A percentile compares a stretch with the other conserved stretches of the same genome.
Conservation (phyloP, 2,329 filamentous ascomycete species). For the Arthrobotrys iridis region DNA sequence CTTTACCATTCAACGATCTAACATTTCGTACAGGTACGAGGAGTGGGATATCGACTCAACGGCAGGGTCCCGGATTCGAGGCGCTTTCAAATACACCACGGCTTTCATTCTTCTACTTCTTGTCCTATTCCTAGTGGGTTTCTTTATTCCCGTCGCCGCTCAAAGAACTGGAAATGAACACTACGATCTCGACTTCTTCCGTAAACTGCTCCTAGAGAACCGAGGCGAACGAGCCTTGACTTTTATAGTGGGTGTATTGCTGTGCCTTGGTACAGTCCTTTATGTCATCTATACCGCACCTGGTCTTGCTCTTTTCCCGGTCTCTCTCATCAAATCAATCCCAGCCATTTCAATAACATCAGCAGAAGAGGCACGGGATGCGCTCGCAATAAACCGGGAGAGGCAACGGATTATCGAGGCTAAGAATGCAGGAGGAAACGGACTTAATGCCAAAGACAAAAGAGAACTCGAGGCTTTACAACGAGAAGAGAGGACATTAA, state of each 20-base stretch:
- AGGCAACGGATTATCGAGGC: slow-evolving; percentile 90
- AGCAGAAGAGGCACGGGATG: slow-evolving; percentile 69
- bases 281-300: slow-evolving; percentile 90
- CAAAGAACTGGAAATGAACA: slow-evolving; percentile 70
- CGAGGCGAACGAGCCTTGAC: slow-evolving; percentile 91
- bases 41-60: slow-evolving; percentile 86
- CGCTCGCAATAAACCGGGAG: slow-evolving; percentile 84
- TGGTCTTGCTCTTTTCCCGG: slow-evolving; percentile 86
- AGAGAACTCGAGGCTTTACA: slow-evolving; percentile 86
- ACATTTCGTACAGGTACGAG: slow-evolving; percentile 70
- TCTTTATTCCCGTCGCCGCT: slow-evolving; percentile 86
- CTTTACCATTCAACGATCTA: background rate
- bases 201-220: slow-evolving; percentile 81
- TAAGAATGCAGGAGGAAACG: slow-evolving; percentile 74
- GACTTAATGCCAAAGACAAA: slow-evolving; percentile 83
- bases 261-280: slow-evolving; percentile 83
- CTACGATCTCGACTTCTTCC: slow-evolving; percentile 91
- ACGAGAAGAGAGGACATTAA: slow-evolving; percentile 89
- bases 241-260: slow-evolving; percentile 87
- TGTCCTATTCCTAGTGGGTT: slow-evolving; percentile 87
- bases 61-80: slow-evolving; percentile 75
- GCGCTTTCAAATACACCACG: slow-evolving; percentile 89
- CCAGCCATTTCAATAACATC: slow-evolving; percentile 85
- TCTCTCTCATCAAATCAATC: slow-evolving; percentile 90
- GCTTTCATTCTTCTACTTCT: slow-evolving; percentile 82